Evolutionary conservation across 306 rosid species (phyloP).

Genomic region (Vicia villosa): DNA sequence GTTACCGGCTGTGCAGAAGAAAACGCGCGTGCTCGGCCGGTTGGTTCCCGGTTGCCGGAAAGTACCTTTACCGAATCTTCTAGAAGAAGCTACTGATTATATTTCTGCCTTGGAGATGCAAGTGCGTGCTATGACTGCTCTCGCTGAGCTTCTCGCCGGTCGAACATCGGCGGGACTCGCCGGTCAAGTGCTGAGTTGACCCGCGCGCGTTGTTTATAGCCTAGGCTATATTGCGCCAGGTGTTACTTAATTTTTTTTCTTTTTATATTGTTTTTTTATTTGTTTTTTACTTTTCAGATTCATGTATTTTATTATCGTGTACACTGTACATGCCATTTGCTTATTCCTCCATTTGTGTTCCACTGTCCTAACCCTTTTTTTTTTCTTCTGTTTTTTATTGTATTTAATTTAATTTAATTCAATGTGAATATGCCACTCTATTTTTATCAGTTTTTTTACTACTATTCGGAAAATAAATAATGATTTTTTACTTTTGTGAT

Average conservation of each 20-base stretch:
- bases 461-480: too few relatives aligned
- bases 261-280: conserved; percentile 22
- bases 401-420: conserved; percentile 41
- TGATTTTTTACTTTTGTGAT: too few relatives aligned
- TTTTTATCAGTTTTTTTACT: conserved; percentile 35
- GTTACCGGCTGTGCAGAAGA: conserved; percentile 61
- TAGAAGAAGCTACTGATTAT: conserved; percentile 85
- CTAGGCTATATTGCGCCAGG: conserved; percentile 59
- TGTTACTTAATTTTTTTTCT: conserved; percentile 30
- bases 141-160: conserved; percentile 66
- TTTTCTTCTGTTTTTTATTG: conserved; percentile 17
- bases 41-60: conserved; percentile 92
- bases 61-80: conserved; percentile 72
- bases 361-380: conserved; percentile 30
- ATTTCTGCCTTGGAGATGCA: conserved; percentile 94
- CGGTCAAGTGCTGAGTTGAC: conserved; percentile 46
- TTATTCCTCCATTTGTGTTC: conserved; percentile 34
- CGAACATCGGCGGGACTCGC: conserved; percentile 39
- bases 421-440: conserved; percentile 51
- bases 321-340: conserved; percentile 57
- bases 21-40: conserved; percentile 64
- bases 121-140: conserved; percentile 75
- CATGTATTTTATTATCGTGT: conserved; percentile 65
- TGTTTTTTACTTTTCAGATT: conserved; percentile 33
- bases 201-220: conserved; percentile 28